Percentiles rank a stretch among this genome's conserved stretches.
Evolutionary conservation across 1,284 basidiomycete genomes (phyloP).

Genomic region (Pyrrhoderma lamaoense): DNA sequence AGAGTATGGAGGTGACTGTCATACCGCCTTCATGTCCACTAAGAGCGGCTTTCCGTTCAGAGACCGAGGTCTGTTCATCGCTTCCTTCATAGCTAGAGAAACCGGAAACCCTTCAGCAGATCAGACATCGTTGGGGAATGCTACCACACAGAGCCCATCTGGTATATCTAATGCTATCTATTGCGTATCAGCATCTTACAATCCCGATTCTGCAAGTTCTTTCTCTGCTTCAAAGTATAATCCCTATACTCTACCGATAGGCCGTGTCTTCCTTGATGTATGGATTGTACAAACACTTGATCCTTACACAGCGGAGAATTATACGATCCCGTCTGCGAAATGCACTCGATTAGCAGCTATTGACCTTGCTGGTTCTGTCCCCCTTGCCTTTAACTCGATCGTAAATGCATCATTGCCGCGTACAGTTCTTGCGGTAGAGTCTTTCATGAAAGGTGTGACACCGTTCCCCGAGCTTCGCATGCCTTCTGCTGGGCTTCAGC

Average conservation of each 20-base stretch:
- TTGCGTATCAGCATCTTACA: conserved; percentile 72
- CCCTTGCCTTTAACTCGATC: conserved; percentile 81
- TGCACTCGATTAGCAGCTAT: conserved; percentile 86
- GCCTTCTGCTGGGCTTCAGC: conserved; percentile 47
- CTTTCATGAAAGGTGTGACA: conserved; percentile 51
- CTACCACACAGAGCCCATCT: conserved; percentile 28
- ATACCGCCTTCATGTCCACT: conserved; percentile 60
- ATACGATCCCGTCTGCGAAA: conserved; percentile 89
- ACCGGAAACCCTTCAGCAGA: conserved; percentile 19
- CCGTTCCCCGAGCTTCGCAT: conserved; percentile 61
- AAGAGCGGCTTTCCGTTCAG: conserved; percentile 88
- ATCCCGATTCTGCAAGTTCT: conserved; percentile 48
- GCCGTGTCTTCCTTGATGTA: conserved; percentile 83
- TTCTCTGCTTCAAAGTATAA: conserved; percentile 73
- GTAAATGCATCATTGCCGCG: conserved; percentile 75
- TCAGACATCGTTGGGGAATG: conserved; percentile 18
- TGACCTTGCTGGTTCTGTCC: conserved; percentile 85
- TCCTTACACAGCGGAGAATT: conserved; percentile 93
- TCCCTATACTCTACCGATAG: conserved; percentile 65
- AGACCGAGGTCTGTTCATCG: conserved; percentile 80
- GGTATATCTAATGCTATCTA: conserved; percentile 55
- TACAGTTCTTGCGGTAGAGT: conserved; percentile 64
- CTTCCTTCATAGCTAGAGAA: conserved; percentile 61
- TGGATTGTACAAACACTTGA: conserved; percentile 98
- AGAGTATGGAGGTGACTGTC: conserved; percentile 73